Percentiles rank a stretch among this genome's conserved stretches.
Evolutionary conservation across 2,329 filamentous ascomycete genomes (phyloP).

Genomic region (Aspergillus calidoustus): DNA sequence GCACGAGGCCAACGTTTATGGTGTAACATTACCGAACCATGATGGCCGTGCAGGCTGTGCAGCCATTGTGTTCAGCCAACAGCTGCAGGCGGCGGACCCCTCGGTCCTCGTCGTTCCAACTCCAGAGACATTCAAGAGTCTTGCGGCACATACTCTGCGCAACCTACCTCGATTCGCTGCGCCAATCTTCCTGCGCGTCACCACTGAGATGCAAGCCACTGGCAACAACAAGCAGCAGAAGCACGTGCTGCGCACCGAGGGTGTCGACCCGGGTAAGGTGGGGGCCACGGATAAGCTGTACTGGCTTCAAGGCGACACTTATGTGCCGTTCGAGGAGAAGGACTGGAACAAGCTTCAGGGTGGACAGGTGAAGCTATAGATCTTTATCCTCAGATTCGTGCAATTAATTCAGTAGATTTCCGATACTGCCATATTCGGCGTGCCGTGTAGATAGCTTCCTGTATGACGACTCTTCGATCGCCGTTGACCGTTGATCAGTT

Average conservation of each 20-base stretch:
- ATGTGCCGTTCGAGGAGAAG: conserved; percentile 66
- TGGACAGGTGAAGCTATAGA: conserved; percentile 71
- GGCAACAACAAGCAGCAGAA: conserved; percentile 93
- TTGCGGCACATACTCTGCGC: conserved; percentile 63
- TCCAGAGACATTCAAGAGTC: conserved; percentile 56
- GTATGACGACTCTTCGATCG: background rate
- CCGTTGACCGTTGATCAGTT: background rate
- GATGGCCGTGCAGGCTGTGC: conserved; percentile 85
- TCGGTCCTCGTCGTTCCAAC: conserved; percentile 34
- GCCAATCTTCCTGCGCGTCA: conserved; percentile 76
- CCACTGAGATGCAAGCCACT: conserved; percentile 68
- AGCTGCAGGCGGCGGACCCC: conserved; percentile 30
- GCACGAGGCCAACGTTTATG: conserved; percentile 83
- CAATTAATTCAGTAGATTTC: background rate
- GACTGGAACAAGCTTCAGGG: conserved; percentile 72
- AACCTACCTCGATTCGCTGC: conserved; percentile 74
- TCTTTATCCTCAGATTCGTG: background rate
- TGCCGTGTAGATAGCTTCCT: background rate
- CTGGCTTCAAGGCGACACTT: conserved; percentile 70
- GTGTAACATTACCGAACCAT: conserved; percentile 76
- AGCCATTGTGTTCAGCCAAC: conserved; percentile 65
- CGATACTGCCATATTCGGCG: background rate
- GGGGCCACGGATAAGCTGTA: conserved; percentile 56
- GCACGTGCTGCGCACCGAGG: conserved; percentile 69
- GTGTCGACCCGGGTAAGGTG: conserved; percentile 65